Evolutionary conservation across 495 filamentous ascomycete genomes (phyloP), one percentile per base, ranked within the genome.

Genomic region (Thermothielavioides terrestris): DNA sequence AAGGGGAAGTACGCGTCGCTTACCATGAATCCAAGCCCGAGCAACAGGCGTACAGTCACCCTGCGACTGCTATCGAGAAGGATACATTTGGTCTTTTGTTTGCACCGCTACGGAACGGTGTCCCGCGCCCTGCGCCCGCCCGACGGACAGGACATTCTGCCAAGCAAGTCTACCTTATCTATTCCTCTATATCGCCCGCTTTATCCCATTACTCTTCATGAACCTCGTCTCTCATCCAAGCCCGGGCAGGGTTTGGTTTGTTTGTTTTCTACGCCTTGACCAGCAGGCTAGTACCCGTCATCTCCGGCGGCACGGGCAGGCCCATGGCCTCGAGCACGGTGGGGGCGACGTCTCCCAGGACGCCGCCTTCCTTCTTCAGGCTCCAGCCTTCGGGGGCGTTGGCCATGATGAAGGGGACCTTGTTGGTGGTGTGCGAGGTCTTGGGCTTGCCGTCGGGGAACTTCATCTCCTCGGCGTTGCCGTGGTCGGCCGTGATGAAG

Each of bases 391-490:
- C 77, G 23, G 92, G 92, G 40, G 92, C 90, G 61, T 97, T 98
- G 63, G 88, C 89, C 89, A 98, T 92, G 60, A 97, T 78, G 71
- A 98, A 95, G 10, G 92, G 92, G 42, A 98, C 92, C 67, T 87
- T 88, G 77, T 98, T 98, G 44, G 84, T 89, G 21, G 92, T 98
- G 76, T 98, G 92, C 39, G 88, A 90, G 12, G 92, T 98, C 80
- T 98, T 98, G 38, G 92, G 92, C 61, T 86, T 91, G 61, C 88
- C 86, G 62, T 94, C 85, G 57, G 88, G 81, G 68, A 86, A 96
- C 70, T 95, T 79, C 92, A 98, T 98, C 77, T 98, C 92, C 75
- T 98, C 92, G 44, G 92, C 92, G 60, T 98, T 98, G 47, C 92
- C 92, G 64, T 98, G 92, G 69, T 98, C 92, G 3, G 89, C 74